These are phyloP conservation scores for Trichoderma gracile DNA, from an alignment of 2,329 filamentous ascomycete genomes.

Conservation along the genomic window DNA sequence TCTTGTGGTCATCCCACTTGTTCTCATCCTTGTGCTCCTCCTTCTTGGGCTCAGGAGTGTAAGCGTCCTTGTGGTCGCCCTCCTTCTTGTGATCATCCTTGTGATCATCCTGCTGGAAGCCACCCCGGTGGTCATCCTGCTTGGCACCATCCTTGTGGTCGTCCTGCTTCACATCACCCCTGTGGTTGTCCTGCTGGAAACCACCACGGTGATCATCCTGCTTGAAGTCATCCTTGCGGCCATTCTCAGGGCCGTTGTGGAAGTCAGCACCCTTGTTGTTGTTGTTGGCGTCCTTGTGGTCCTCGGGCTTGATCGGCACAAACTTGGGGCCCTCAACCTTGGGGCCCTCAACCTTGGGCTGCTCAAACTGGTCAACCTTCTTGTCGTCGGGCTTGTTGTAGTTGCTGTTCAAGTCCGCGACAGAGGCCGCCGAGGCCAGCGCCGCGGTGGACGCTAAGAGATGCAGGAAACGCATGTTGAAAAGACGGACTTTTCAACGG, in stretches of 20 bases:
- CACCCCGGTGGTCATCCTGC: background rate
- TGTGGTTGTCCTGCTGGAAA: background rate
- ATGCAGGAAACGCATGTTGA: conserved; percentile 42
- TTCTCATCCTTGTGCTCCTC: background rate
- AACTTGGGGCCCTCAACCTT: background rate
- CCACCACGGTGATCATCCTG: background rate
- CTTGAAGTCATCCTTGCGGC: background rate
- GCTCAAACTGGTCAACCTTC: background rate
- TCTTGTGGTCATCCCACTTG: background rate
- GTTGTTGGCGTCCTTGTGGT: background rate
- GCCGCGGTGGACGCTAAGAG: conserved; percentile 38
- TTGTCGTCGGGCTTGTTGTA: background rate
- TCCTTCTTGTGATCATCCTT: background rate
- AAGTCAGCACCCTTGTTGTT: background rate
- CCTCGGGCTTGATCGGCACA: background rate
- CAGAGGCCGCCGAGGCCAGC: conserved; percentile 35
- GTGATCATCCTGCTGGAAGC: background rate
- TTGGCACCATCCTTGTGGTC: background rate
- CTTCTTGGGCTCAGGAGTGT: background rate
- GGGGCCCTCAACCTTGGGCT: background rate
- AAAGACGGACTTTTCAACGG: background rate
- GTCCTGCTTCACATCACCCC: background rate
- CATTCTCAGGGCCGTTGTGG: background rate
- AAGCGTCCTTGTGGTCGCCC: background rate
- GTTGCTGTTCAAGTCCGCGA: conserved; percentile 32